These are phyloP conservation scores for Barnettozyma sp. DNA, from an alignment of 805 yeast genomes.

Conservation along the genomic window DNA sequence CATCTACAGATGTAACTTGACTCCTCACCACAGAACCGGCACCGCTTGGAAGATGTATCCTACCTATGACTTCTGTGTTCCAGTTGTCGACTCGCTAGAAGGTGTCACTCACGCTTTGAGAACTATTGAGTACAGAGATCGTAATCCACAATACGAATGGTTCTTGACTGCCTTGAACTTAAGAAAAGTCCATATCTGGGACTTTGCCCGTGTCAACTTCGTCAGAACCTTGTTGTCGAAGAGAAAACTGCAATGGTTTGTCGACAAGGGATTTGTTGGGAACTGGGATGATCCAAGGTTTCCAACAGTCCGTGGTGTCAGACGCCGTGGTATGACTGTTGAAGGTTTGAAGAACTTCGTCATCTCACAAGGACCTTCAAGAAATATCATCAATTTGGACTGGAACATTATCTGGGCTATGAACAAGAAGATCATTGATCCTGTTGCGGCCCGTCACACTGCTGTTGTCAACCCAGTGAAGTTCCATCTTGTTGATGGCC, in stretches of 20 bases:
- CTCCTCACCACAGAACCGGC: constrained; percentile 98
- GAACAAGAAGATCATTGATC: constrained; percentile 95
- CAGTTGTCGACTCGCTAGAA: constrained; percentile 90
- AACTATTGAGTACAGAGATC: constrained; percentile 97
- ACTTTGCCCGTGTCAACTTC: constrained; percentile 94
- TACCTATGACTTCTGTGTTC: constrained; percentile 97
- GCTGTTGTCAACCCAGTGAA: constrained; percentile 73
- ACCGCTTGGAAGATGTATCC: constrained; percentile 93
- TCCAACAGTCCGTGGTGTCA: constrained; percentile 99
- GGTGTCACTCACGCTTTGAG: constrained; percentile 98
- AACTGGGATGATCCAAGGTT: constrained; percentile 99
- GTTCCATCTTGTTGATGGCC: constrained; percentile 62
- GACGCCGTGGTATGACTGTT: constrained; percentile 99
- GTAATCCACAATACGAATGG: constrained; percentile 98
- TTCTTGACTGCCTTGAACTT: constrained; percentile 71
- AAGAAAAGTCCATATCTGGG: constrained; percentile 96
- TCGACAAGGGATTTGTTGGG: constrained; percentile 76
- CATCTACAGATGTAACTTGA: constrained; percentile 91
- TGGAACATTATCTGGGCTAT: constrained; percentile 98
- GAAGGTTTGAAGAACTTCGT: constrained; percentile 95
- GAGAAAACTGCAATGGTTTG: constrained; percentile 99
- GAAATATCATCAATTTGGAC: constrained; percentile 92
- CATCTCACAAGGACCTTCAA: constrained; percentile 95
- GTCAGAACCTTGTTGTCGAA: constrained; percentile 91
- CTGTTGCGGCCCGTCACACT: constrained; percentile 92